Percentiles rank a stretch among this genome's conserved stretches.
Evolutionary conservation across 2,329 filamentous ascomycete genomes (phyloP).

Genomic region (Penicillium fuscoglaucum): DNA sequence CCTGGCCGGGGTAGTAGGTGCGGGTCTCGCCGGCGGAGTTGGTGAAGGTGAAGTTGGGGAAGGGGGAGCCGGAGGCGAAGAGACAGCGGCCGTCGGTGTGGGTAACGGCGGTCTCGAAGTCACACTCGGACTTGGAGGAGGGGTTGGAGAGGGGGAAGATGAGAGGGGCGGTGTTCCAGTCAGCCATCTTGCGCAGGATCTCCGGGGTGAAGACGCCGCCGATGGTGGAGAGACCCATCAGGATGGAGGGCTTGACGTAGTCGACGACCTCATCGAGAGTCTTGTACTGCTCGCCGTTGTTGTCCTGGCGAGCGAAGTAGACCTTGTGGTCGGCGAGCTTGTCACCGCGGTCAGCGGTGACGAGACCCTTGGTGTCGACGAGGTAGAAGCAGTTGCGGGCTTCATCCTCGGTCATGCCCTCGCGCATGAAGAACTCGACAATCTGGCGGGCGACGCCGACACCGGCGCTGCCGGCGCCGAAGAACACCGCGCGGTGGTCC

Average conservation of each 20-base stretch:
- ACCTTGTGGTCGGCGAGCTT: constrained; percentile 85
- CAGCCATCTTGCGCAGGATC: constrained; percentile 66
- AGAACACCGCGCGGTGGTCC: constrained; percentile 93
- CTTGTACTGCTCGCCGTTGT: constrained; percentile 66
- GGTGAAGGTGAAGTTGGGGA: constrained; percentile 70
- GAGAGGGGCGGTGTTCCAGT: constrained; percentile 74
- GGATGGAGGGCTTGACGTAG: constrained; percentile 89
- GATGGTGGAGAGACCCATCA: constrained; percentile 92
- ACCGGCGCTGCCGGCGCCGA: constrained; percentile 92
- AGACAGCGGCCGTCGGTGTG: constrained; percentile 89
- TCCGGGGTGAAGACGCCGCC: constrained; percentile 91
- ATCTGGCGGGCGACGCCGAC: constrained; percentile 98
- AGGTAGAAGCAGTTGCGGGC: constrained; percentile 94
- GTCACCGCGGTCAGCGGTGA: constrained; percentile 90
- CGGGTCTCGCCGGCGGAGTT: constrained; percentile 57
- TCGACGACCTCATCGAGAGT: constrained; percentile 88
- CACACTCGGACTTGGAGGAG: constrained; percentile 94
- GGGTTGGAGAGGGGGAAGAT: constrained; percentile 98
- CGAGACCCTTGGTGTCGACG: constrained; percentile 93
- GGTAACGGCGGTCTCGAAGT: constrained; percentile 86
- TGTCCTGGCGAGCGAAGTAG: constrained; percentile 66
- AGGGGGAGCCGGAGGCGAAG: constrained; percentile 94
- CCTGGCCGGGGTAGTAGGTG: constrained; percentile 77
- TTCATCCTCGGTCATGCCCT: constrained; percentile 82
- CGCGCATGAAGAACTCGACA: constrained; percentile 92